Base-by-base conservation (phyloP, 441 rosid genomes). In the Pelargonium fulgidum region DNA sequence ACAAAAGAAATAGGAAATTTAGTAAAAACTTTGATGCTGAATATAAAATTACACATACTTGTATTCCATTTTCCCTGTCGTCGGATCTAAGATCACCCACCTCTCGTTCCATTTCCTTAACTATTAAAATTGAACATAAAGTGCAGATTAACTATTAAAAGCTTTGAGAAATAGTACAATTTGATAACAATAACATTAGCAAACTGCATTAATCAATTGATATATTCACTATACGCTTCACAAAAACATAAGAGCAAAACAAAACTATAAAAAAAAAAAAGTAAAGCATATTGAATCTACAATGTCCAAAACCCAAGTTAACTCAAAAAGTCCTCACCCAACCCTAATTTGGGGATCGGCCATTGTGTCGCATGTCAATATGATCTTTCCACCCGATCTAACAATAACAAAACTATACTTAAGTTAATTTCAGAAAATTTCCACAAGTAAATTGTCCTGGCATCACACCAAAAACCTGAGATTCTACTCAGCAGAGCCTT, bases 41-140 rank as follows among this genome's bases (percentile, higher is more conserved):
- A 26, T 26, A 26, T 61, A 74, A 64, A 17, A 1, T 63, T 47
- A 39, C 0, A 79, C 99, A 80, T 74, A 94, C 99, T 92, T 94
- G 84, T 94, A 94, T 70, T 94, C 98, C 97, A 92, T 92, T 78
- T 85, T 90, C 67, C 98, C 98, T 1, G 94, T 92, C 0, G 97
- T 92, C 13, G 99, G 99, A 74, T 94, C 98, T 69, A 94, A 86
- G 70, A 89, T 92, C 48, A 89, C 92, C 99, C 99, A 94, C 47
- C 98, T 75, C 73, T 92, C 99, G 11, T 94, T 94, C 99, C 99
- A 94, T 80, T 94, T 94, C 73, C 91, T 85, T 79, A 92, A 79
- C 98, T 91, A 75, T 45, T 41, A 69, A 74, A 8, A 61, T 13
- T 70, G 36, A 66, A 59, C n/a, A 64, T 13, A 63, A 62, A 33